Conservation (phyloP, 1,284 basidiomycete species). For the Naganishia sp. region DNA sequence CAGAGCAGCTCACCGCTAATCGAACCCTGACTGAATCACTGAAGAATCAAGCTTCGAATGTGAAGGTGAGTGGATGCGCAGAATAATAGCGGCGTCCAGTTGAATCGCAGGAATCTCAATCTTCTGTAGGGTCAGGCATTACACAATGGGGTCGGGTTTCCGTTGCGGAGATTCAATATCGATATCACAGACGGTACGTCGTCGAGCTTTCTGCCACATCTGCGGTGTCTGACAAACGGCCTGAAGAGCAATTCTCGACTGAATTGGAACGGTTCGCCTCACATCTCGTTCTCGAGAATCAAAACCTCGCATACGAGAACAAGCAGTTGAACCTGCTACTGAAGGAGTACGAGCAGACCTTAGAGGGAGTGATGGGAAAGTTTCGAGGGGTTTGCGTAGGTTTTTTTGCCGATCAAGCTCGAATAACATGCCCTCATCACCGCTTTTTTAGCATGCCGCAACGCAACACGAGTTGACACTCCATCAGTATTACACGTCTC, state of each 20-base stretch:
- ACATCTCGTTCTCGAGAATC: slow-evolving; percentile 90
- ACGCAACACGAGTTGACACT: slow-evolving; percentile 88
- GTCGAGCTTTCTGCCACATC: too few species aligned
- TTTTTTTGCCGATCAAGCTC: slow-evolving; percentile 34
- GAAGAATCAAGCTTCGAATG: slow-evolving; percentile 69
- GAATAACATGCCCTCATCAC: background rate
- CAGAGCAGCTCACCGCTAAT: slow-evolving; percentile 83
- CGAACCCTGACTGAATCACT: slow-evolving; percentile 73
- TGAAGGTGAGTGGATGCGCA: slow-evolving; percentile 66
- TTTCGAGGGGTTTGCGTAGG: slow-evolving; percentile 88
- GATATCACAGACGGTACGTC: slow-evolving; percentile 80
- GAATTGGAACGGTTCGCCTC: slow-evolving; percentile 89
- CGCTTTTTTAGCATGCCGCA: slow-evolving; percentile 70
- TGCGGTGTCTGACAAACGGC: background rate
- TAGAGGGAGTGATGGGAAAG: slow-evolving; percentile 95
- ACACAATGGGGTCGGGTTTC: slow-evolving; percentile 74
- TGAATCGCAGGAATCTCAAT: slow-evolving; percentile 29
- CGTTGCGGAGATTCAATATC: slow-evolving; percentile 85
- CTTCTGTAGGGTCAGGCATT: slow-evolving; percentile 70
- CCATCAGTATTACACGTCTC: slow-evolving; percentile 84
- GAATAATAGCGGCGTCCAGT: slow-evolving; percentile 2
- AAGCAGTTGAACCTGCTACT: slow-evolving; percentile 83
- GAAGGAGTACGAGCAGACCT: slow-evolving; percentile 91
- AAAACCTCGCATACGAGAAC: slow-evolving; percentile 87
- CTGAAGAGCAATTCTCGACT: slow-evolving; percentile 82